A percentile compares a stretch with the other conserved stretches of the same genome.
These are phyloP conservation scores for Neopestalotiopsis rosae DNA, from an alignment of 2,329 filamentous ascomycete genomes.

Conservation along the genomic window DNA sequence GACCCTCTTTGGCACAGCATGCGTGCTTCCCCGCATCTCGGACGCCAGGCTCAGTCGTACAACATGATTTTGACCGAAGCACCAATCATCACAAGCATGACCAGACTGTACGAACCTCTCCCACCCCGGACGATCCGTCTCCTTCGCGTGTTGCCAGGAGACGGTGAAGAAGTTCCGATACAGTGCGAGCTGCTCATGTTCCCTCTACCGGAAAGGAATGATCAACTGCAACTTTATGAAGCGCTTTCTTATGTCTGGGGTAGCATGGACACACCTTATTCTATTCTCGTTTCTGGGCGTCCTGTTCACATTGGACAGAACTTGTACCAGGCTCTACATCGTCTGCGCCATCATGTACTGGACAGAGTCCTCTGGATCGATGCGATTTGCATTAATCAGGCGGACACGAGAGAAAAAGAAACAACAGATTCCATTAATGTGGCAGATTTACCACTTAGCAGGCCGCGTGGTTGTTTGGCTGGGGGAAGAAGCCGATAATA, in stretches of 20 bases:
- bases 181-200: not conserved
- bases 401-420: not conserved
- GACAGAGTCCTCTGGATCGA: not conserved
- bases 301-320: not conserved
- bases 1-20: no score
- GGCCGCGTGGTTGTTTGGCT: not conserved
- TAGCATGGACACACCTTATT: not conserved
- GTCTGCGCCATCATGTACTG: not conserved
- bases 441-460: not conserved
- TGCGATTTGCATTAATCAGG: constrained; percentile 2
- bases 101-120: not conserved
- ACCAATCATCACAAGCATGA: not conserved
- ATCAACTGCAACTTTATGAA: not conserved
- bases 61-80: not conserved
- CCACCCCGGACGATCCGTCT: not conserved
- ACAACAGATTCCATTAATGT: not conserved
- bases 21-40: not conserved
- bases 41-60: not conserved
- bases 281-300: not conserved
- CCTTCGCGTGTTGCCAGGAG: not conserved
- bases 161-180: not conserved
- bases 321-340: not conserved
- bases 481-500: not conserved
- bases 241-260: constrained; percentile 1
- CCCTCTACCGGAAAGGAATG: not conserved